phyloP scores from a whole-genome alignment of 495 filamentous ascomycete species.

The Geopyxis carbonaria region DNA sequence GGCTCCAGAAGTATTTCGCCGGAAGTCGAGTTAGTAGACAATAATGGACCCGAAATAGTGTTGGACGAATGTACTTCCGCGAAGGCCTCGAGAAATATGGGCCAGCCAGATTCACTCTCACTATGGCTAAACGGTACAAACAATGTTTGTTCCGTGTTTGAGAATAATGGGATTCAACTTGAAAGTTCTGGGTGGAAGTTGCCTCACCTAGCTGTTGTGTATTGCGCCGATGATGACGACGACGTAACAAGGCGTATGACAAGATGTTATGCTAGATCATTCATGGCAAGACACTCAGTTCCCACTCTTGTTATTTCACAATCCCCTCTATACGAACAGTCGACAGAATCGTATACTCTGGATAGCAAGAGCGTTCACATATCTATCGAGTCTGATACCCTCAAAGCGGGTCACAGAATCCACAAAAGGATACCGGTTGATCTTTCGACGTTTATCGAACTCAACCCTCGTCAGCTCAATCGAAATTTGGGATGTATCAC shows the following conservation, averaged over 20 bases:
- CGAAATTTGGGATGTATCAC: slow-evolving; percentile 54
- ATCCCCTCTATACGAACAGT: slow-evolving; percentile 35
- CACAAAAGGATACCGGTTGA: slow-evolving; percentile 52
- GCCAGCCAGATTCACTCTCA: slow-evolving; percentile 32
- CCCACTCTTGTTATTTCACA: slow-evolving; percentile 54
- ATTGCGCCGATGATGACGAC: slow-evolving; percentile 41
- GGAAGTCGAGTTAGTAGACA: slow-evolving; percentile 59
- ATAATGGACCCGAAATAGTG: slow-evolving; percentile 47
- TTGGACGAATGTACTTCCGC: slow-evolving; percentile 55
- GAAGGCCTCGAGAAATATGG: slow-evolving; percentile 28
- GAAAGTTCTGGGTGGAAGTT: slow-evolving; percentile 41
- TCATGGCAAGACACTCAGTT: slow-evolving; percentile 48
- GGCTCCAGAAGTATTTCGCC: slow-evolving; percentile 42
- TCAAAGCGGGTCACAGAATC: slow-evolving; percentile 33
- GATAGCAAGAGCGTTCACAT: slow-evolving; percentile 46
- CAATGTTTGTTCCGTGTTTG: slow-evolving; percentile 29
- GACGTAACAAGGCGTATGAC: slow-evolving; percentile 30
- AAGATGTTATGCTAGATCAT: slow-evolving; percentile 37
- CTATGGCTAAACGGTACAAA: slow-evolving; percentile 44
- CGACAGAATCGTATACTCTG: slow-evolving; percentile 31
- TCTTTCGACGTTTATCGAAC: slow-evolving; percentile 51
- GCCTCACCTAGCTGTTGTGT: slow-evolving; percentile 57
- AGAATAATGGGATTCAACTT: slow-evolving; percentile 32
- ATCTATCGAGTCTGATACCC: slow-evolving; percentile 46
- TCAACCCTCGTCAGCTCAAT: slow-evolving; percentile 58